These are phyloP conservation scores for Chlorella vulgaris DNA, from an alignment of 139 green algal species.

Conservation along the genomic window DNA sequence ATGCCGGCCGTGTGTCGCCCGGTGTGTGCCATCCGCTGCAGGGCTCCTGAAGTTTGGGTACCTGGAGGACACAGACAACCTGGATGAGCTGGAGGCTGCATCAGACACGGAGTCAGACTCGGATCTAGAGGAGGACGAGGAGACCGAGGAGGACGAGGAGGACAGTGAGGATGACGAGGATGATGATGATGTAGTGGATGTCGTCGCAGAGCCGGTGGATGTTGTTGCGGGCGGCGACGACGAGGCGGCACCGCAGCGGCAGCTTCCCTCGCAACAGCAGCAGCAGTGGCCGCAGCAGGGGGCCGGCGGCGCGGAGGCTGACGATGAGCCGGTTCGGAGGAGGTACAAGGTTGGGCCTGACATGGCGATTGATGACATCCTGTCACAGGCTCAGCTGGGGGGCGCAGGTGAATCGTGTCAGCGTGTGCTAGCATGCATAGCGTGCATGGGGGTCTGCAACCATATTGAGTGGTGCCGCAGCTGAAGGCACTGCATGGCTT, in stretches of 20 bases:
- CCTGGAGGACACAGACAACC: not conserved
- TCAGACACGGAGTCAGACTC: not conserved
- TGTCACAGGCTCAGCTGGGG: not conserved
- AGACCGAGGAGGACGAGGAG: not conserved
- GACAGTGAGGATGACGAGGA: slow-evolving; percentile 8
- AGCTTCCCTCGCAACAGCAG: not conserved
- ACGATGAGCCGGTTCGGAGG: no score
- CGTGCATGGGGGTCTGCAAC: no score
- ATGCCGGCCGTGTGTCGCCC: not conserved
- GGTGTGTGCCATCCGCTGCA: not conserved
- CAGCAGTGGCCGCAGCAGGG: not conserved
- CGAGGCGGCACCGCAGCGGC: no score
- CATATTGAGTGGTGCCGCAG: no score
- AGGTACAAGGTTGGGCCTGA: not conserved
- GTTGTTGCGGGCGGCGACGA: not conserved
- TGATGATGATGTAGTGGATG: not conserved
- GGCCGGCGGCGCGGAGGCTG: not conserved
- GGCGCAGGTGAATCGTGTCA: slow-evolving; percentile 1
- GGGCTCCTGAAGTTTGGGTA: slow-evolving; percentile 27
- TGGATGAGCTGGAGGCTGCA: not conserved
- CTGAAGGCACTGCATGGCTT: no score
- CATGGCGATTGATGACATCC: not conserved
- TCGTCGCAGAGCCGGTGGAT: not conserved
- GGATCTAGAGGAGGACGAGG: not conserved
- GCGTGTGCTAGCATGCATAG: no score